Base-by-base conservation (phyloP, 164 flowering plant genomes). In the Buxus sempervirens region DNA sequence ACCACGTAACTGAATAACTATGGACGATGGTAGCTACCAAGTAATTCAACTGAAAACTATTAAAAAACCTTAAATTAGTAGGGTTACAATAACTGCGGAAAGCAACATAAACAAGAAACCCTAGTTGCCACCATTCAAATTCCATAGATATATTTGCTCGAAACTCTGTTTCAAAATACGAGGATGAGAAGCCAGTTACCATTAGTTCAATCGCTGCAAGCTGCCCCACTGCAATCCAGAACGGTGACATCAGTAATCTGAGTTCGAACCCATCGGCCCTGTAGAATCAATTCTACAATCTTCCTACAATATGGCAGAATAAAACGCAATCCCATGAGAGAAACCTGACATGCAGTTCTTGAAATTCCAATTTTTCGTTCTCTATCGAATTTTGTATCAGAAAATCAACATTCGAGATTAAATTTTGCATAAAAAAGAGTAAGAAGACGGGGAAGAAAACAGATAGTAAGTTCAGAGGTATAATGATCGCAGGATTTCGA, bases 221-320 rank as follows among this genome's bases (percentile, higher is more conserved):
- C n/a, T 25, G 28, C 16, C 38, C 14, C 18, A 49, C 25, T 22
- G n/a, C 56, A 63, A 26, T 23, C 66, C 66, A 63, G 66, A 19
- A 49, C 21, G 25, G n/a, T 49, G 66, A 48, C 66, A 63, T 63
- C 56, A 63, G 56, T 54, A 18, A 32, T 25, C 54, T 54, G 48
- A 32, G 49, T n/a, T 63, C 38, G 49, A 63, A 63, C 36, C 38
- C 66, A 63, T 48, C 36, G 51, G 25, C 25, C 48, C 48, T 54
- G 55, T 45, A 45, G 54, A 63, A 16, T 22, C 25, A 48, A 22
- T 63, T 27, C 49, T 48, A n/a, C 27, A 20, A 63, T 48, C 14
- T 27, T 36, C 38, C 14, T 24, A 10, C 48, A 54, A 18, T 23
- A 63, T 6, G 0, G 9, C 24, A 49, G 36, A 14, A 63, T n/a